These are phyloP conservation scores for Globisporangium canariense DNA, from an alignment of 352 stramenopile species.

Conservation along the genomic window DNA sequence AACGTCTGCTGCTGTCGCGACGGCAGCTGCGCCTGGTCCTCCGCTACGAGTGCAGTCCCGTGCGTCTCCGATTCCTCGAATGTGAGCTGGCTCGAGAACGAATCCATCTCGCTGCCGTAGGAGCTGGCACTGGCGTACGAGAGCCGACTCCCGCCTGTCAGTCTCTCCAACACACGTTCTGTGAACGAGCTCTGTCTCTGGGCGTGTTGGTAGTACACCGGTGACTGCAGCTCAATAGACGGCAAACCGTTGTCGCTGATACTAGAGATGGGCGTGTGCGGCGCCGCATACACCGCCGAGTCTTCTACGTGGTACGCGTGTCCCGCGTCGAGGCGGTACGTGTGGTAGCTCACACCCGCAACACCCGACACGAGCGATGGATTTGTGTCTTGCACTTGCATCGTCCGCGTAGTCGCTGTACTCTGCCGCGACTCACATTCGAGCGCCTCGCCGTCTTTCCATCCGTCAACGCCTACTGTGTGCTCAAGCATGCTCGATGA, in stretches of 20 bases:
- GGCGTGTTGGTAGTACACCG: neutral
- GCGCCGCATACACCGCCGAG: slow-evolving; percentile 16
- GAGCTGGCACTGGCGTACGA: slow-evolving; percentile 19
- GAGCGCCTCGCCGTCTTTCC: slow-evolving; percentile 15
- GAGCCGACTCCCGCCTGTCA: slow-evolving; percentile 4
- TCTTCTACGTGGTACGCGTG: slow-evolving; percentile 40
- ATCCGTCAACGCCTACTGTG: slow-evolving; percentile 27
- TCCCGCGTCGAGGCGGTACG: slow-evolving; percentile 23
- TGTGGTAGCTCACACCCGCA: slow-evolving; percentile 43
- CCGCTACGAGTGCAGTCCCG: slow-evolving; percentile 17
- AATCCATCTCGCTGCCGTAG: slow-evolving; percentile 30
- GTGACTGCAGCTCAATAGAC: slow-evolving; percentile 8
- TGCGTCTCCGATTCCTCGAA: slow-evolving; percentile 26
- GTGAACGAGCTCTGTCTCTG: slow-evolving; percentile 36
- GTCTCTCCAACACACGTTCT: slow-evolving; percentile 18
- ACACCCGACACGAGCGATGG: slow-evolving; percentile 42
- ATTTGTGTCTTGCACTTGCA: slow-evolving; percentile 29
- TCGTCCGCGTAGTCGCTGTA: slow-evolving; percentile 13
- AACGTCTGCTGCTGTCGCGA: neutral
- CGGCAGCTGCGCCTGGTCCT: neutral
- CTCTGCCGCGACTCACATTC: slow-evolving; percentile 22
- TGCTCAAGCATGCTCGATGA: slow-evolving; percentile 22
- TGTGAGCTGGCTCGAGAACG: slow-evolving; percentile 37
- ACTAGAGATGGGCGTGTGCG: slow-evolving; percentile 19
- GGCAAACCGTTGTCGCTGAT: slow-evolving; percentile 32